Base-by-base conservation (phyloP, 805 yeast species). In the Yarrowia sp. region DNA sequence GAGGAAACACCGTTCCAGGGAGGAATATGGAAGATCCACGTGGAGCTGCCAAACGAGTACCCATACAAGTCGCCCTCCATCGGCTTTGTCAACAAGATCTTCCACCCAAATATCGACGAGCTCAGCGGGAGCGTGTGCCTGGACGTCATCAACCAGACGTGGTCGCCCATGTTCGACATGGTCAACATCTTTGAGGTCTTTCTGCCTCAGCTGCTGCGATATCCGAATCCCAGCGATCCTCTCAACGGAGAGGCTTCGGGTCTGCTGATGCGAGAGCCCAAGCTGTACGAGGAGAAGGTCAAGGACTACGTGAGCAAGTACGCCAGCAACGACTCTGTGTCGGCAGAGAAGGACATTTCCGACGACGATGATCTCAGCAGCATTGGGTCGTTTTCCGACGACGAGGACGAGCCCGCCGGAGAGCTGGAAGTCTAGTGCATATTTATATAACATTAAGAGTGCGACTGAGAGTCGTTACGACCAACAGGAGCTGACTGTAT, bases 131-230 rank as follows among this genome's bases (percentile, higher is more conserved):
- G 96, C 0, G 97, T 93, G 6, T 93, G 99, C 74, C 82, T 93
- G 55, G 98, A 93, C 72, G 98, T 94, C 16, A 92, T 93, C 66
- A 93, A 93, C 72, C 97, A 93, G 71, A 90, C 98, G 0, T 93
- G 99, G 99, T 88, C 96, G 41, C 98, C 99, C 1, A 88, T 93
- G 90, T 93, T 91, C 77, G 97, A 94, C 62, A 81, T 94, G 66
- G 78, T 86, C 66, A 94, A 94, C 72, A 88, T 93, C 24, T 90
- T 94, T 72, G 98, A 93, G 70, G 86, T 90, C 71, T 94, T 93
- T 76, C 76, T 93, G 64, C 99, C 99, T 6, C 98, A 96, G 68
- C 76, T 93, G 63, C 77, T 93, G 65, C 82, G 92, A 62, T 94
- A 93, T 70, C 97, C 98, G 18, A 93, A 93, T 70, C 93, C 98